Evolutionary conservation across 1,139 yeast species (phyloP).

Genomic region (Candida glucosophila): DNA sequence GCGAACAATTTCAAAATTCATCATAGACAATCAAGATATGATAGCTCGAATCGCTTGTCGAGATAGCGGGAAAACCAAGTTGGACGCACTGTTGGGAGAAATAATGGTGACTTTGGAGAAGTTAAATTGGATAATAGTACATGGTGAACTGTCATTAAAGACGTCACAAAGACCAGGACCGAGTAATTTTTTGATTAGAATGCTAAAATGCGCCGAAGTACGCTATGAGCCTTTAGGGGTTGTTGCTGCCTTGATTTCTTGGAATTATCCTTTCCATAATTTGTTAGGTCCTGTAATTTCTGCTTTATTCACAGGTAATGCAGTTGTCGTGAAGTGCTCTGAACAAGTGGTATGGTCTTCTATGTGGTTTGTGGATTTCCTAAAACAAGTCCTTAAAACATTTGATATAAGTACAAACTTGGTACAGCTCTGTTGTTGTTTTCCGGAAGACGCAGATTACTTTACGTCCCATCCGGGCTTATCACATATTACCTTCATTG

Average conservation of each 20-base stretch:
- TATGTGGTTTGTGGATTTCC: constrained; percentile 60
- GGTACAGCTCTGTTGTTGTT: constrained; percentile 72
- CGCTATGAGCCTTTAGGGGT: constrained; percentile 89
- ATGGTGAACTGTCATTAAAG: constrained; percentile 66
- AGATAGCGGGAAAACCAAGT: constrained; percentile 91
- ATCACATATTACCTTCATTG: constrained; percentile 87
- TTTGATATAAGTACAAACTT: constrained; percentile 73
- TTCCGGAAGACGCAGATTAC: constrained; percentile 80
- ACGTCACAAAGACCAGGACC: constrained; percentile 85
- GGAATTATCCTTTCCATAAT: constrained; percentile 97
- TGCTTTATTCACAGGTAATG: constrained; percentile 82
- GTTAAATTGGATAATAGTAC: constrained; percentile 75
- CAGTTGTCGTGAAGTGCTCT: constrained; percentile 84
- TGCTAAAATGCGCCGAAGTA: constrained; percentile 87
- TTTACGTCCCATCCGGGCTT: constrained; percentile 78
- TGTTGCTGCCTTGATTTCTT: constrained; percentile 83
- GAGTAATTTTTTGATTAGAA: constrained; percentile 53
- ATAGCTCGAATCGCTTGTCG: constrained; percentile 90
- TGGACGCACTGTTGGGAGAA: constrained; percentile 96
- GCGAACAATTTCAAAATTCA: constrained; percentile 60
- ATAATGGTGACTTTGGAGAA: constrained; percentile 89
- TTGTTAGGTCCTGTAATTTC: constrained; percentile 88
- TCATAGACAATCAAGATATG: constrained; percentile 74
- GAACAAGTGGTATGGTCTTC: constrained; percentile 97
- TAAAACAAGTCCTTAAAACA: constrained; percentile 59